Percentiles rank a stretch among this genome's conserved stretches.
phyloP scores from a whole-genome alignment of 148 eudicot genomes.

The Fagopyrum tataricum region DNA sequence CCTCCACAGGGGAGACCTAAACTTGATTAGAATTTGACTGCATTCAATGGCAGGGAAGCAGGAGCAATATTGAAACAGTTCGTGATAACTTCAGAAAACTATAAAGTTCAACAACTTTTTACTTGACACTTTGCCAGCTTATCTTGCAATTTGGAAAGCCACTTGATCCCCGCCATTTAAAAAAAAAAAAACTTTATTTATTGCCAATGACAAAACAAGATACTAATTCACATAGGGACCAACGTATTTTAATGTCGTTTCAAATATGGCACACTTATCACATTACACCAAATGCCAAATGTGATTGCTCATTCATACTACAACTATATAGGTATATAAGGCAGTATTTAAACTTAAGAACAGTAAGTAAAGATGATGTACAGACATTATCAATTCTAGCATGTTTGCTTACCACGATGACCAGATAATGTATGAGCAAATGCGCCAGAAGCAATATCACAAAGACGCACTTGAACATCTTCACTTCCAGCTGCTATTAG shows the following conservation, averaged over 20 bases:
- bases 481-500: constrained; percentile 91
- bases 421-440: constrained; percentile 97
- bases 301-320: not conserved
- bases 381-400: not conserved
- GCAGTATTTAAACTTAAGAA: not conserved
- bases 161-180: not conserved
- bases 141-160: not conserved
- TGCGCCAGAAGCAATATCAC: constrained; percentile 97
- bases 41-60: not conserved
- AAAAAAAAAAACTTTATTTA: not conserved
- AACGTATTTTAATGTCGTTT: not conserved
- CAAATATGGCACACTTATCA: not conserved
- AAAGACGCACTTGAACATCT: constrained; percentile 99
- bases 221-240: not conserved
- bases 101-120: not conserved
- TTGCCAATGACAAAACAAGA: not conserved
- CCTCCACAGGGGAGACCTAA: not conserved
- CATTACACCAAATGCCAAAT: not conserved
- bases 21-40: not conserved
- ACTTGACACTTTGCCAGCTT: not conserved
- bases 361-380: not conserved
- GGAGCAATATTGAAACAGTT: not conserved
- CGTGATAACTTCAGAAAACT: not conserved
- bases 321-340: not conserved
- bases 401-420: constrained; percentile 74